Evolutionary conservation across 2,329 filamentous ascomycete genomes (phyloP).

Genomic region (Lachnellula hyalina): DNA sequence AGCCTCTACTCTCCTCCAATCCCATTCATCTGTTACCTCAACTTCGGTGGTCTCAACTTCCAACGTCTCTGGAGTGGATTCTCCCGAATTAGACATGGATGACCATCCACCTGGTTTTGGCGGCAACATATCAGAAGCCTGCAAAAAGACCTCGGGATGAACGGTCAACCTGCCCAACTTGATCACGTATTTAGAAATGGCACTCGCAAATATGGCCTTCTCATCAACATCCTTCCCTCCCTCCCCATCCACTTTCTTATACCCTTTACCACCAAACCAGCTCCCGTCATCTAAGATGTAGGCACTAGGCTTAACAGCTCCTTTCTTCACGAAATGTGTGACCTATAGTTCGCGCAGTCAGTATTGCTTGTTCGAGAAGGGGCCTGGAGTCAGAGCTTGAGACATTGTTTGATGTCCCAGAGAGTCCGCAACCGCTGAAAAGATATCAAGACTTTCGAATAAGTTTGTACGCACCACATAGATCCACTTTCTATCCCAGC

Average conservation of each 20-base stretch:
- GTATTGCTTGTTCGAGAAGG: too few species aligned
- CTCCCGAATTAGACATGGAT: constrained; percentile 29
- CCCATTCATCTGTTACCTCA: constrained; percentile 36
- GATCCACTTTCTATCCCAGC: constrained; percentile 79
- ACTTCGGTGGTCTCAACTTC: constrained; percentile 6
- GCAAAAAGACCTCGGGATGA: constrained; percentile 70
- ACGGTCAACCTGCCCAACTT: constrained; percentile 80
- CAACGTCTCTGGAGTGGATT: constrained; percentile 21
- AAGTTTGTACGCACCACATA: constrained; percentile 44
- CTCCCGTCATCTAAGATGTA: constrained; percentile 37
- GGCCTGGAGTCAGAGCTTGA: too few species aligned
- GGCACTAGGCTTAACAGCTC: constrained; percentile 48
- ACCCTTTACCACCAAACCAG: constrained; percentile 35
- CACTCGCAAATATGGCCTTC: constrained; percentile 64
- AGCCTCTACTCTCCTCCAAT: constrained; percentile 53
- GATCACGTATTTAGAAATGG: constrained; percentile 75
- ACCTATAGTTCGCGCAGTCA: constrained; percentile 31
- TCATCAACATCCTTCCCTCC: constrained; percentile 40
- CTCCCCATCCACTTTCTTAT: constrained; percentile 35
- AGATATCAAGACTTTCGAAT: too few species aligned
- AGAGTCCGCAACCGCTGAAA: too few species aligned
- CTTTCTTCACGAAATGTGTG: constrained; percentile 65
- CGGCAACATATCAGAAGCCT: constrained; percentile 69
- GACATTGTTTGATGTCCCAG: too few species aligned
- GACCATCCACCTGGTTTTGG: constrained; percentile 62